These are phyloP conservation scores for Gastrodia elata DNA, from an alignment of 106 monocot genomes.

Conservation along the genomic window DNA sequence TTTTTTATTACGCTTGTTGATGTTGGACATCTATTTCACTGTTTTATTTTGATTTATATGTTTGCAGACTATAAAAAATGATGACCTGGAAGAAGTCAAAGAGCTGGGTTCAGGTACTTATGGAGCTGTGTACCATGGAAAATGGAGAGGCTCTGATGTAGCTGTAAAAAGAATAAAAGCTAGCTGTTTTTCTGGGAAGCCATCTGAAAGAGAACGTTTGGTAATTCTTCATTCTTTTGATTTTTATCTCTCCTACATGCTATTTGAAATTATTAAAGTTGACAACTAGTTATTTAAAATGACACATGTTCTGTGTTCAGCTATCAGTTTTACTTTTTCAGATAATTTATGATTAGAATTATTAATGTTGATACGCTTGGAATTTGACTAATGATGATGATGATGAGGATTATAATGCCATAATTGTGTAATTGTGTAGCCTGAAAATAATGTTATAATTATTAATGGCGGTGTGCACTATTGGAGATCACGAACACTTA, in stretches of 20 bases:
- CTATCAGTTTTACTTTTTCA: background rate
- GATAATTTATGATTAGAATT: background rate
- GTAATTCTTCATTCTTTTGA: constrained; percentile 26
- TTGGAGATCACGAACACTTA: no score
- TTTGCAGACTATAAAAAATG: constrained; percentile 77
- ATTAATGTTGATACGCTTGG: background rate
- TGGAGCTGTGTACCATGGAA: constrained; percentile 84
- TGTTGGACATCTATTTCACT: constrained; percentile 3
- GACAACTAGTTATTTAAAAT: background rate
- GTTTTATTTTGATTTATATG: constrained; percentile 5
- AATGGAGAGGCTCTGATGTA: constrained; percentile 94
- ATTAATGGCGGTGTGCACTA: background rate
- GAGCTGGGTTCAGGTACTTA: constrained; percentile 86
- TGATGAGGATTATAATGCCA: background rate
- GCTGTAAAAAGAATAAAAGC: constrained; percentile 94
- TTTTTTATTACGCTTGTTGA: background rate
- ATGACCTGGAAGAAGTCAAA: constrained; percentile 80
- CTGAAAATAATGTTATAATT: background rate
- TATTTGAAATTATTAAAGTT: background rate
- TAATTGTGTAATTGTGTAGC: background rate
- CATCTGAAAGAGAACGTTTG: constrained; percentile 87
- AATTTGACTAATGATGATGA: background rate
- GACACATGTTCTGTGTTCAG: background rate
- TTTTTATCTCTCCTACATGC: background rate
- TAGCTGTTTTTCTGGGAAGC: constrained; percentile 82